Evolutionary conservation across 1,284 basidiomycete species (phyloP).

Genomic region (Taiwanofungus camphoratus): DNA sequence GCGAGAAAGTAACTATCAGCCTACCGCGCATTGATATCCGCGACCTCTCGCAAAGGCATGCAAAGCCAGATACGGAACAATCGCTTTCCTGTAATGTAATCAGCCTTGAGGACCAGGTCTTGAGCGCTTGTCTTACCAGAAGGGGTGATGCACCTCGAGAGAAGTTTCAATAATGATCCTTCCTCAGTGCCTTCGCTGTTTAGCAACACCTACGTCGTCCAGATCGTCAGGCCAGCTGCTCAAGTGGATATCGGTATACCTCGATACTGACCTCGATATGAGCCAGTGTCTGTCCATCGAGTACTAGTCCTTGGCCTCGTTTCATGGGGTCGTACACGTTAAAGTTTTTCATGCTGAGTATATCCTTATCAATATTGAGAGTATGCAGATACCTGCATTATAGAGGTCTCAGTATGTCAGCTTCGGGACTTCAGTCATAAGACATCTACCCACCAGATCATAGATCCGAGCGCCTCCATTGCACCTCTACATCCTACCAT

Average conservation of each 20-base stretch:
- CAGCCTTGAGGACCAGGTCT: background rate
- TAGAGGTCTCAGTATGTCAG: conserved; percentile 1
- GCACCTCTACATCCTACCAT: conserved; percentile 65
- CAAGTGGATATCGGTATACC: too few species aligned
- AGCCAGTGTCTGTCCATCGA: conserved; percentile 91
- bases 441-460: conserved; percentile 65
- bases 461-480: conserved; percentile 80
- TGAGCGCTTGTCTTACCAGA: conserved; percentile 54
- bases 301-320: conserved; percentile 72
- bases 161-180: conserved; percentile 77
- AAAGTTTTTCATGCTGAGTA: conserved; percentile 92
- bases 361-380: conserved; percentile 90
- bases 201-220: conserved; percentile 66
- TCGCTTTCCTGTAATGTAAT: conserved; percentile 63
- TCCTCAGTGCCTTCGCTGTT: conserved; percentile 91
- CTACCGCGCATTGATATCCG: conserved; percentile 84
- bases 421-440: background rate
- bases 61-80: conserved; percentile 94
- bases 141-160: conserved; percentile 85
- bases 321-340: conserved; percentile 95
- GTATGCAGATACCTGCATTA: conserved; percentile 73
- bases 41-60: conserved; percentile 75
- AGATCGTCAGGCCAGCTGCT: too few species aligned
- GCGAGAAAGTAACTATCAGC: conserved; percentile 11
- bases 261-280: conserved; percentile 77